Evolutionary conservation across 768 basidiomycete genomes (phyloP), one percentile per base, ranked within the genome.

Genomic region (Boletus barrowsii): DNA sequence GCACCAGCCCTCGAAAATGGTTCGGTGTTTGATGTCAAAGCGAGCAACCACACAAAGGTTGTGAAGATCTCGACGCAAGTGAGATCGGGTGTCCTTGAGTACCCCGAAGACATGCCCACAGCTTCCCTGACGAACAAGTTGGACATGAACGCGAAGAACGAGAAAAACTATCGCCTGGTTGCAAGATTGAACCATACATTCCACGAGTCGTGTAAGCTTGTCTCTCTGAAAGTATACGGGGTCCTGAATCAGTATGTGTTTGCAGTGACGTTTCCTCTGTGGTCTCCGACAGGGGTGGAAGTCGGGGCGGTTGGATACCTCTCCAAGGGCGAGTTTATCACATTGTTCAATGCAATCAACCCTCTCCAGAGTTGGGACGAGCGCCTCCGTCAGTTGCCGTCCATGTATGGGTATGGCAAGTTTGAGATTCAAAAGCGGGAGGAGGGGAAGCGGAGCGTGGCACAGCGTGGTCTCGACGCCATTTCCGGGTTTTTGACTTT

Each of bases 291-390:
- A 4, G 75, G 62, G 6, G 79, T 92, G 0, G 67, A 76, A 13
- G 70, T 91, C 3, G 91, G 90, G 8, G 83, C 84, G 3, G 84
- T 93, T 10, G 91, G 91, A 3, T 93, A 87, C 65, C 71, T 91
- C 24, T 76, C 75, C 33, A 69, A 70, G n/a, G 90, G 90, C 3
- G 69, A 73, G 42, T 93, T 93, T 59, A 70, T 88, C 53, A 84
- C 83, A 9, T 73, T 92, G 8, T 83, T 90, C 71, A 88, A 90
- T 66, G 80, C 86, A 2, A 78, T 83, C 65, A 72, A 79, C 48
- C 85, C 83, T 6, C 67, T 70, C 37, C 76, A 76, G 55, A 74
- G 81, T 8, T 64, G 71, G 2, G 73, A 77, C 22, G 77, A 75
- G 6, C 61, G 62, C 5, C 73, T 80, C 29, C 74, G 71, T 52